Evolutionary conservation across 192 early-diverging fungal species (phyloP), one percentile per base, ranked within the genome.

Genomic region (Backusella circina): DNA sequence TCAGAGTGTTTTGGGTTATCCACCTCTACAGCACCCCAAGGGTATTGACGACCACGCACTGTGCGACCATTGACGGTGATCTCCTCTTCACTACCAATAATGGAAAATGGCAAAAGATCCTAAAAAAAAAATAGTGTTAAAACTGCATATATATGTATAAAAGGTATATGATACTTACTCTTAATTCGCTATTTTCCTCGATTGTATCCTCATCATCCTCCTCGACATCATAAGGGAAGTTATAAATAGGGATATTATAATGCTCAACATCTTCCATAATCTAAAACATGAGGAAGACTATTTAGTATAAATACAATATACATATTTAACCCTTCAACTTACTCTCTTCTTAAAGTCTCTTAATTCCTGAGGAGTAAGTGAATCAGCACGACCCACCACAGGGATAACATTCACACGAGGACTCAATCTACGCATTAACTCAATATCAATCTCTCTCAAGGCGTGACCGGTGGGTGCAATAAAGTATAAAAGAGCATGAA

Each of bases 171-270:
- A 0, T 1, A 30, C 36, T 69, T 71, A 74, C 79, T 75, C 97
- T 87, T 74, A 99, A 88, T 84, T 97, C 96, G 70, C 93, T 91
- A 86, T 98, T 99, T 86, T 99, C 97, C 83, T 99, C 98, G 54
- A 95, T 89, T 5, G 94, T 98, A 80, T 99, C 98, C 83, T 99
- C 98, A 77, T 98, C 98, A 79, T 98, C 98, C 75, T 97, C 97
- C 73, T 99, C 97, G 21, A 83, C 75, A 72, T 97, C 92, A 77
- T 92, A 92, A 39, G 98, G 98, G 86, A 99, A 99, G 86, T 94
- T 95, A 86, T 97, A 99, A 77, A 98, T 95, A 33, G 96, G 96
- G 75, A 99, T 98, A 67, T 93, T 90, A 84, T 96, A 95, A 80
- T 94, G 88, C 12, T 91, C 89, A 87, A 99, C 95, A 83, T 99